Base-by-base conservation (phyloP, 805 yeast species). In the Barnettozyma sp. region DNA sequence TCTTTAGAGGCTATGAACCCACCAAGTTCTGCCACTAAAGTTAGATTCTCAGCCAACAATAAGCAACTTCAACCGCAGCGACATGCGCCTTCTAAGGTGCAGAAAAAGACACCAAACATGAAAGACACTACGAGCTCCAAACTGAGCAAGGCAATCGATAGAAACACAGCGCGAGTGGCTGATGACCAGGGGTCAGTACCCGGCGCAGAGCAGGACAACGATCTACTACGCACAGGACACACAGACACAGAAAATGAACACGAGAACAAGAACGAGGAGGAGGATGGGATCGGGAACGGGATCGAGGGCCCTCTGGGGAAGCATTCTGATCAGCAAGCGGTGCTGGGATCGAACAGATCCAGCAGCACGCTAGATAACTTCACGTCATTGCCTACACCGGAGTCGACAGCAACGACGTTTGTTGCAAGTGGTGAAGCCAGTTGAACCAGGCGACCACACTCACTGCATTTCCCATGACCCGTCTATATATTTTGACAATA, bases 1-100 rank as follows among this genome's bases (percentile, higher is more conserved):
- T 38, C 50, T 3, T 53, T 46, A 38, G 52, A 51, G 33, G 55
- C 57, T 2, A 44, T 50, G n/a, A 50, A 49, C 16, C 57, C 56
- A 17, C 53, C 56, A 13, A 37, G 26, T 13, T 26, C 40, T 12
- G 34, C 43, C 20, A 38, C 43, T 17, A 48, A 42, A 19, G 22
- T 36, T 13, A 40, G 14, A 9, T 34, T 39, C n/a, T 35, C 7
- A n/a, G 5, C 24, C 17, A 36, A n/a, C n/a, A n/a, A n/a, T n/a
- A 36, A 7, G 12, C 27, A 25, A 16, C 38, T 2, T 30, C 34
- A 18, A 16, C 32, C 2, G 13, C 34, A 1, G 33, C 19, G 24
- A 26, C 27, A n/a, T 29, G n/a, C 32, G 13, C 3, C 17, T 12
- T 20, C 32, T 13, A 29, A 13, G 21, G 24, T 33, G 7, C 12